Conservation (phyloP, 441 rosid species). For the Hypseocharis bilobata region DNA sequence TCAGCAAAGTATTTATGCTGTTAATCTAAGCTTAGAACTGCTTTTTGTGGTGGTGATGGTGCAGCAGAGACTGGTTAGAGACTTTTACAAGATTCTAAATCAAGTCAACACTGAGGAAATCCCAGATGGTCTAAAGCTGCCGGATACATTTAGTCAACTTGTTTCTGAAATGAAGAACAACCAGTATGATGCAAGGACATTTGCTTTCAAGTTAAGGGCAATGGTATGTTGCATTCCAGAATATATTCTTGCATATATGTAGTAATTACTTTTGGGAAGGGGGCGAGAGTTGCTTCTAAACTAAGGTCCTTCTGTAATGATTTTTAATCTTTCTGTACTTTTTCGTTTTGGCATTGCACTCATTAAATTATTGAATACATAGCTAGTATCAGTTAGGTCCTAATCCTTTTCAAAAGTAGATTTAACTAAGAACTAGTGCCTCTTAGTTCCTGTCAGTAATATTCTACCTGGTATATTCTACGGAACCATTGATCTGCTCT, state of each 20-base stretch:
- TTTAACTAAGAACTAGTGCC: not conserved
- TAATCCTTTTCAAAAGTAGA: not conserved
- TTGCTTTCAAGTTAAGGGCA: slow-evolving; percentile 69
- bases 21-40: slow-evolving; percentile 18
- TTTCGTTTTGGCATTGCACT: not conserved
- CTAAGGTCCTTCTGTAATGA: not conserved
- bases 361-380: not conserved
- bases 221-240: slow-evolving; percentile 48
- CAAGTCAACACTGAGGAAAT: slow-evolving; percentile 70
- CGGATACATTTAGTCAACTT: slow-evolving; percentile 73
- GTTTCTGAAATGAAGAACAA: slow-evolving; percentile 70
- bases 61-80: slow-evolving; percentile 74
- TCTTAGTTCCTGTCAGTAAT: not conserved
- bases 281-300: not conserved
- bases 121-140: slow-evolving; percentile 75
- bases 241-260: not conserved
- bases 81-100: slow-evolving; percentile 66
- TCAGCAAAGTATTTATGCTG: slow-evolving; percentile 15
- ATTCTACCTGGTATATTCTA: not conserved
- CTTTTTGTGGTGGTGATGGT: slow-evolving; percentile 24
- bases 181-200: slow-evolving; percentile 77
- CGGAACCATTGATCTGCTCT: no score
- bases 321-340: not conserved
- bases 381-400: not conserved
- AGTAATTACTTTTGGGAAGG: not conserved